These are phyloP conservation scores for Fusarium musae DNA, from an alignment of 2,329 filamentous ascomycete species.

Conservation along the genomic window DNA sequence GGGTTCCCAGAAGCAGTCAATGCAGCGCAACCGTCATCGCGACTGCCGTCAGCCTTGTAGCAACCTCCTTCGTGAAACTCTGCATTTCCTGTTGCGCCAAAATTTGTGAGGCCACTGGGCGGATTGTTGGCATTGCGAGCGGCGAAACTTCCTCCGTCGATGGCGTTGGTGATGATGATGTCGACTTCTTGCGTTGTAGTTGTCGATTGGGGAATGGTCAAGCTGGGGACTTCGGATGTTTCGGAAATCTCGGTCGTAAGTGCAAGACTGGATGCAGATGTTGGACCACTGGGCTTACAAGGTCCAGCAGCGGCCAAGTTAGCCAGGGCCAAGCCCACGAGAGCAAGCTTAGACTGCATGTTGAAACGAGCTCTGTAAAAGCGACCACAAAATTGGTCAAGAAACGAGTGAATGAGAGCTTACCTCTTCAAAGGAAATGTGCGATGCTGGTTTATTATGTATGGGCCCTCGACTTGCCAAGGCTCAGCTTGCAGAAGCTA, in stretches of 20 bases:
- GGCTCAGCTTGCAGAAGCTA: background rate
- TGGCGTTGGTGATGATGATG: background rate
- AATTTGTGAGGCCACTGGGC: background rate
- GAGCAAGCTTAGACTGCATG: background rate
- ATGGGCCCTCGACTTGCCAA: background rate
- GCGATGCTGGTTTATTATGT: background rate
- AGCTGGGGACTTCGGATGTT: background rate
- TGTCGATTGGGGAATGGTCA: fast-evolving
- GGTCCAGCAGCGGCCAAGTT: background rate
- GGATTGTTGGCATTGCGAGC: background rate
- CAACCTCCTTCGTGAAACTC: background rate
- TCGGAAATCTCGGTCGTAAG: background rate
- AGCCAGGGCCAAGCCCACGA: background rate
- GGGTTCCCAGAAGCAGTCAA: background rate
- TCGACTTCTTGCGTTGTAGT: background rate
- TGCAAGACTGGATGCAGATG: background rate
- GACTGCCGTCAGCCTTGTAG: conserved; percentile 2
- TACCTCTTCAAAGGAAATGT: fast-evolving
- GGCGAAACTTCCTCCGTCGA: background rate
- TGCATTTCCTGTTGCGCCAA: background rate
- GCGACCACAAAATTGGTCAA: background rate
- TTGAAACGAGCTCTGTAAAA: background rate
- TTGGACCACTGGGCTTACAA: background rate
- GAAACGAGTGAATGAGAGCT: background rate
- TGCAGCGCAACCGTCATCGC: conserved; percentile 13